Base-by-base conservation (phyloP, 2,329 filamentous ascomycete species). In the Epichloe glyceriae region DNA sequence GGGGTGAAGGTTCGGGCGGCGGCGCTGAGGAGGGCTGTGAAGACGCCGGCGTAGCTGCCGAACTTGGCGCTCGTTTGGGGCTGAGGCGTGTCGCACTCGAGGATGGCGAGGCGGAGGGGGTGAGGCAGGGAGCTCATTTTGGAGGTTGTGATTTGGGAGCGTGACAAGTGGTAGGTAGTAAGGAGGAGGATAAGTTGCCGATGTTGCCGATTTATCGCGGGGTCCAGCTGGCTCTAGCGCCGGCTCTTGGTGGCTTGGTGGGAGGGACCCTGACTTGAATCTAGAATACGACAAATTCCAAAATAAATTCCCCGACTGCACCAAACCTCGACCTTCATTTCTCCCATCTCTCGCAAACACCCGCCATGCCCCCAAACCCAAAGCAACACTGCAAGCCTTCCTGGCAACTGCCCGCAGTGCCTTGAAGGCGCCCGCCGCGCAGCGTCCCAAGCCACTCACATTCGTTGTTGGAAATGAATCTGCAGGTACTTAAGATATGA, bases 21-120 rank as follows among this genome's bases (percentile, higher is more conserved):
- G 42, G 69, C 66, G 46, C 70, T 61, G 48, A 88, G 74, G 10
- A 88, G 74, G 37, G 74, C 62, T 17, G 70, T 74, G 67, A 88
- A 88, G 53, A 88, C 76, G 55, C 80, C 83, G 54, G 81, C 79
- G 68, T 95, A 96, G 53, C 75, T 75, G 48, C 80, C 79, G 67
- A 85, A 89, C 60, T 79, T 79, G 50, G 74, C 74, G 50, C 78
- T 70, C 38, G 84, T 79, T 42, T 76, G 67, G 1, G 80, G 76
- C 47, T 85, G 73, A 1, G 88, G 88, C 1, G 79, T 86, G 68
- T 95, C 91, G 72, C 86, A 85, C 73, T 95, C 88, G 58, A 97
- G 82, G 58, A 97, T 78, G 45, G 90, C 89, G 67, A 96, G 84
- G 51, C 86, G 84, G 57, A 91, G 70, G 34, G 79, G 79, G 2